phyloP scores from a whole-genome alignment of 805 yeast genomes.

The Saccharomyces paradoxus region DNA sequence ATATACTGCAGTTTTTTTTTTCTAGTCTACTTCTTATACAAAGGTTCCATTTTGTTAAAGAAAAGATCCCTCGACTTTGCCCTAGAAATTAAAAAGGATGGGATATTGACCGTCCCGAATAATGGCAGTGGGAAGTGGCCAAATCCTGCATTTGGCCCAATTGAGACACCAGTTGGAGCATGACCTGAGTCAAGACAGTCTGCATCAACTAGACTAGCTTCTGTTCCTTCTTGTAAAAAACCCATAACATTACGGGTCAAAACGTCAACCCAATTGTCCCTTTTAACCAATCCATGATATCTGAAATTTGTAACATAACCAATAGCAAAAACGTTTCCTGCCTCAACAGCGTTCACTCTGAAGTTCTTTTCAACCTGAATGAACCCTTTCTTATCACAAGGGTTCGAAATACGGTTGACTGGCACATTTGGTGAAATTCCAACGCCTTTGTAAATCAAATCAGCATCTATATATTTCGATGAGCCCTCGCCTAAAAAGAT shows the following conservation, averaged over 20 bases:
- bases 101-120: constrained; percentile 1
- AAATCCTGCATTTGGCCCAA: constrained; percentile 3
- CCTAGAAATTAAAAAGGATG: not conserved
- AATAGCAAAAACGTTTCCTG: constrained; percentile 27
- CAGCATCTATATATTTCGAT: constrained; percentile 10
- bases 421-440: constrained; percentile 23
- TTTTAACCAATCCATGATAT: constrained; percentile 16
- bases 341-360: constrained; percentile 11
- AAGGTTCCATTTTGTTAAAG: constrained; percentile 1
- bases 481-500: constrained; percentile 3
- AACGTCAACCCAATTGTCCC: constrained; percentile 5
- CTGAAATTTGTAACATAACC: constrained; percentile 28
- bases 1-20: too few species aligned
- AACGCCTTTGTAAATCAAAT: constrained; percentile 9
- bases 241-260: constrained; percentile 1
- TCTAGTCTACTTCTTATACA: not conserved
- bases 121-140: constrained; percentile 3
- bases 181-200: not conserved
- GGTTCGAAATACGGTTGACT: constrained; percentile 5
- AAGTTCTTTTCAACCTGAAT: constrained; percentile 18
- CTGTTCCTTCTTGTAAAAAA: not conserved
- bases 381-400: constrained; percentile 12
- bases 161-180: constrained; percentile 1
- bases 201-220: constrained; percentile 1
- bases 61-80: constrained; percentile 2